Conservation (phyloP, 73 alveolate species). For the Blepharisma japonicum region DNA sequence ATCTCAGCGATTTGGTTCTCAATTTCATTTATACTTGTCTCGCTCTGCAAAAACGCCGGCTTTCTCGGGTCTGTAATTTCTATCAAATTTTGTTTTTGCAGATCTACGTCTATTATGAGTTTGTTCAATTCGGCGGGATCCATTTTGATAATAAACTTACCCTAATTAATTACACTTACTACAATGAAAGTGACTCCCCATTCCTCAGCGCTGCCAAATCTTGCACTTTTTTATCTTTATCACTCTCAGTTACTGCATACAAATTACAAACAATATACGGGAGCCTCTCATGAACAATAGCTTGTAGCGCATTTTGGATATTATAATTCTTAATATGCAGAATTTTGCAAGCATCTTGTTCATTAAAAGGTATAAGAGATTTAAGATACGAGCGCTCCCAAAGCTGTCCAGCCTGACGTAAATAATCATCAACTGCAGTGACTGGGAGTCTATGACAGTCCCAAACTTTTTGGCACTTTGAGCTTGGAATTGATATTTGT, state of each 20-base stretch:
- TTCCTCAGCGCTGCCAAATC: constrained; percentile 5
- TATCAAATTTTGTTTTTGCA: too few species aligned
- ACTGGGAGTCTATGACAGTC: background rate
- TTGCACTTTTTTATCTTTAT: constrained; percentile 1
- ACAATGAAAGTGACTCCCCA: constrained; percentile 12
- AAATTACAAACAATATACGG: constrained; percentile 26
- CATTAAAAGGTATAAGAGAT: background rate
- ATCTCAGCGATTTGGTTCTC: too few species aligned
- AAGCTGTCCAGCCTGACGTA: background rate
- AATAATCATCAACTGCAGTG: background rate
- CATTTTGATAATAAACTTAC: too few species aligned
- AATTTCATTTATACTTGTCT: too few species aligned
- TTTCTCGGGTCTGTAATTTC: too few species aligned
- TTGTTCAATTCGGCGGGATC: too few species aligned
- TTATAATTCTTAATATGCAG: constrained; percentile 15
- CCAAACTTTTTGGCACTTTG: constrained; percentile 4
- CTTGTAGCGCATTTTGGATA: constrained; percentile 27
- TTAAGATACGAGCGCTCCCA: constrained; percentile 15
- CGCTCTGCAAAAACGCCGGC: too few species aligned
- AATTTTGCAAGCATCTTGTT: constrained; percentile 23
- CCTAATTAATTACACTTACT: background rate
- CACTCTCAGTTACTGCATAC: constrained; percentile 26
- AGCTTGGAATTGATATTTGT: background rate
- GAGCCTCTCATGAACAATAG: constrained; percentile 16
- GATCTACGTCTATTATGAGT: too few species aligned